phyloP scores from a whole-genome alignment of 805 yeast species.

The Pichia eremophila region DNA sequence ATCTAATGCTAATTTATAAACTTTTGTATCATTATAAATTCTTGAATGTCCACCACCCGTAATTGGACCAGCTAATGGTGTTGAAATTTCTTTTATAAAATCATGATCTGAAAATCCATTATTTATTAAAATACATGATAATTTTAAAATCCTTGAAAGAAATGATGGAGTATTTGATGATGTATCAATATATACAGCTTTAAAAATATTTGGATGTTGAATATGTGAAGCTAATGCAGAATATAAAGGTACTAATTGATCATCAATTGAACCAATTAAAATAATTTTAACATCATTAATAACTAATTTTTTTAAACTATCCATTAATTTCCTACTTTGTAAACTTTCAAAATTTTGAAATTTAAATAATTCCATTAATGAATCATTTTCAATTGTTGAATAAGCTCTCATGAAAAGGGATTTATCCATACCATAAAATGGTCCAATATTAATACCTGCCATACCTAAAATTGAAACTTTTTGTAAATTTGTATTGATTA shows the following conservation, averaged over 20 bases:
- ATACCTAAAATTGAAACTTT: constrained; percentile 71
- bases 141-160: constrained; percentile 60
- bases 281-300: constrained; percentile 66
- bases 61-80: constrained; percentile 74
- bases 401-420: constrained; percentile 77
- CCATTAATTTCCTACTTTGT: constrained; percentile 63
- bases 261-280: constrained; percentile 84
- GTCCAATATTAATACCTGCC: constrained; percentile 96
- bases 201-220: constrained; percentile 79
- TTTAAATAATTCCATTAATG: constrained; percentile 78
- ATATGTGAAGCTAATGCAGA: constrained; percentile 78
- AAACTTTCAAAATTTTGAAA: constrained; percentile 68
- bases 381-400: constrained; percentile 81
- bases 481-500: constrained; percentile 30
- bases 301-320: constrained; percentile 55
- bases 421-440: constrained; percentile 85
- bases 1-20: constrained; percentile 70
- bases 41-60: constrained; percentile 95
- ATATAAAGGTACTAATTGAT: constrained; percentile 87
- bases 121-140: constrained; percentile 68
- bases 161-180: constrained; percentile 72
- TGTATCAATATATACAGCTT: constrained; percentile 85
- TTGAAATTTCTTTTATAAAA: constrained; percentile 74
- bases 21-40: constrained; percentile 76
- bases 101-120: constrained; percentile 79